Conservation (phyloP, 306 rosid genomes). For the Canavalia ensiformis region DNA sequence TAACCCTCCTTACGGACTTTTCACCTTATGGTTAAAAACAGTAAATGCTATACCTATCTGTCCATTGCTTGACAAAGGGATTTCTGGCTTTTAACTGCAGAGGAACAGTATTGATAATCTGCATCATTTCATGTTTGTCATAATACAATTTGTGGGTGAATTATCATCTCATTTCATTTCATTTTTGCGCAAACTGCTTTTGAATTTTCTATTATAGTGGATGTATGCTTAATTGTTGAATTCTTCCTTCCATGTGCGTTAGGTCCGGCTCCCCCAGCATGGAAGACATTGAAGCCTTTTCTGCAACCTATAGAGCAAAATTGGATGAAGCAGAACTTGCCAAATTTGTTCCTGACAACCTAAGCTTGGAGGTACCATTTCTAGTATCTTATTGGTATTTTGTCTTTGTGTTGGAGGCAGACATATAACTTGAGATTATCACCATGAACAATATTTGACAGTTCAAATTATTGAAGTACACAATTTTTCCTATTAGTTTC, state of each 20-base stretch:
- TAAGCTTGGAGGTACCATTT: conserved; percentile 78
- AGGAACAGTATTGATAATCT: conserved; percentile 4
- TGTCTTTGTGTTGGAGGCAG: conserved; percentile 18
- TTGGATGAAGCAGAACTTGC: conserved; percentile 86
- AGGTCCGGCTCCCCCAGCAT: conserved; percentile 95
- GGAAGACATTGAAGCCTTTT: conserved; percentile 93
- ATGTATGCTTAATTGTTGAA: conserved; percentile 38
- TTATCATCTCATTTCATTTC: neutral
- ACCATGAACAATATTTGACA: neutral
- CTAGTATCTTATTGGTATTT: conserved; percentile 33
- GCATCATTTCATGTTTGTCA: conserved; percentile 3
- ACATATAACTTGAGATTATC: conserved; percentile 30
- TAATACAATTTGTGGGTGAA: conserved; percentile 2
- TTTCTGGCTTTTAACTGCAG: conserved; percentile 17
- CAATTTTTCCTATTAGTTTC: conserved; percentile 6
- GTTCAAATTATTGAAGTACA: conserved; percentile 33
- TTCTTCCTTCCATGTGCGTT: conserved; percentile 45
- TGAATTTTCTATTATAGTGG: conserved; percentile 27
- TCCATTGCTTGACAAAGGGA: neutral
- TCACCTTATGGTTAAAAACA: conserved; percentile 29
- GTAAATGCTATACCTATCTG: conserved; percentile 28
- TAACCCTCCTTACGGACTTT: neutral
- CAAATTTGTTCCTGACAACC: conserved; percentile 82
- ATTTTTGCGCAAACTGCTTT: conserved; percentile 29
- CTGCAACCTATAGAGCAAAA: conserved; percentile 69